phyloP scores from a whole-genome alignment of 1,284 basidiomycete species.

The Boletus holoroseus region DNA sequence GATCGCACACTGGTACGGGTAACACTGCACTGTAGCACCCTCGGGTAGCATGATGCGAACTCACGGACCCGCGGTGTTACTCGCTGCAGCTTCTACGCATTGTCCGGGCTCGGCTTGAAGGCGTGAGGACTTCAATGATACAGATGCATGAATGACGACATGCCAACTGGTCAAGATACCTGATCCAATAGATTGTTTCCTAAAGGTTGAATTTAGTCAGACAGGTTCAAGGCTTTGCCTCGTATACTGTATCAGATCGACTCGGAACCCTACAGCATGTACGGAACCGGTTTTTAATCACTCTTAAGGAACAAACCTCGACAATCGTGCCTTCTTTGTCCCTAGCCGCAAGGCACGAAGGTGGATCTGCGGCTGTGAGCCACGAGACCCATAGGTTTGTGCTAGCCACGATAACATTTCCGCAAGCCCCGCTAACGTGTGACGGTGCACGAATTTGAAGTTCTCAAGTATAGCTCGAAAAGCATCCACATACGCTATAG shows the following conservation, averaged over 20 bases:
- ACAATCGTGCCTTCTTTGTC: not conserved
- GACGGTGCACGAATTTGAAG: not conserved
- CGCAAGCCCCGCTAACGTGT: not conserved
- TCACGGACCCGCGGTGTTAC: too few species aligned
- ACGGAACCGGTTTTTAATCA: too few species aligned
- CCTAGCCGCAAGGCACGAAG: not conserved
- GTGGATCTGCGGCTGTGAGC: not conserved
- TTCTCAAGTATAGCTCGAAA: not conserved
- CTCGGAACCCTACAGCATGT: not conserved
- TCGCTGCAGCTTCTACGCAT: not conserved
- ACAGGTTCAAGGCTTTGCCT: not conserved
- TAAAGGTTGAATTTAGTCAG: not conserved
- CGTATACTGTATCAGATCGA: not conserved
- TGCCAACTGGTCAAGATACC: not conserved
- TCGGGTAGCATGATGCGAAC: not conserved
- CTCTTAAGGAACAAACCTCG: not conserved
- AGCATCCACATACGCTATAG: not conserved
- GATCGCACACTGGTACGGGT: not conserved
- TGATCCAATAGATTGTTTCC: not conserved
- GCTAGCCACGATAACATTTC: not conserved
- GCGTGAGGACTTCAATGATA: not conserved
- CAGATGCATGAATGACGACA: not conserved
- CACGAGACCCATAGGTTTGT: not conserved
- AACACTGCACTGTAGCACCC: not conserved
- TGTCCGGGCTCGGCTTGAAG: not conserved